Evolutionary conservation across 441 rosid species (phyloP).

Genomic region (Populus hybrid): DNA sequence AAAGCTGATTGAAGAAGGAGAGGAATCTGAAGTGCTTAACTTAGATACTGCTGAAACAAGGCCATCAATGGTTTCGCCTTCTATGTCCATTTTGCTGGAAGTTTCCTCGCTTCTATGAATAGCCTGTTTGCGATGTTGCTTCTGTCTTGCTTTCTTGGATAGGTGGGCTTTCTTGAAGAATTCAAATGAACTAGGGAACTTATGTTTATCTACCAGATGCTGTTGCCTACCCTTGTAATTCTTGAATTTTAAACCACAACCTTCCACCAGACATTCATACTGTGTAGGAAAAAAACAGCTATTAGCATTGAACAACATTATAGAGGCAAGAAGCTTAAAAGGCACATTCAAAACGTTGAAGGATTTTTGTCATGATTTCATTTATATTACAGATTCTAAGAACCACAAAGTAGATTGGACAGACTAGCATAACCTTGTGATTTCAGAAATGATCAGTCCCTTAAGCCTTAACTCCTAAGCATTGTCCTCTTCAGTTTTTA

Average conservation of each 20-base stretch:
- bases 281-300: slow-evolving; percentile 23
- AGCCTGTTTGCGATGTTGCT: slow-evolving; percentile 43
- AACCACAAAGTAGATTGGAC: not conserved
- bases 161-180: slow-evolving; percentile 66
- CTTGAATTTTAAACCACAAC: slow-evolving; percentile 80
- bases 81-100: slow-evolving; percentile 68
- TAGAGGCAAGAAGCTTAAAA: not conserved
- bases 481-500: not conserved
- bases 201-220: slow-evolving; percentile 88
- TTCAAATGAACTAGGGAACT: slow-evolving; percentile 79
- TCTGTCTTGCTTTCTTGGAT: slow-evolving; percentile 82
- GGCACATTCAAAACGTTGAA: not conserved
- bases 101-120: slow-evolving; percentile 35
- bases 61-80: slow-evolving; percentile 53
- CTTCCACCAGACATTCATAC: slow-evolving; percentile 96
- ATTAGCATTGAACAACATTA: not conserved
- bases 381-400: not conserved
- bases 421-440: not conserved
- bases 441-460: not conserved
- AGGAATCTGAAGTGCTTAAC: slow-evolving; percentile 65
- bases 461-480: not conserved
- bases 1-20: slow-evolving; percentile 78
- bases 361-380: not conserved
- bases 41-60: slow-evolving; percentile 84
- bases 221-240: slow-evolving; percentile 71